Evolutionary conservation across 1,139 yeast species (phyloP).

Genomic region (Waltiozyma sp.): DNA sequence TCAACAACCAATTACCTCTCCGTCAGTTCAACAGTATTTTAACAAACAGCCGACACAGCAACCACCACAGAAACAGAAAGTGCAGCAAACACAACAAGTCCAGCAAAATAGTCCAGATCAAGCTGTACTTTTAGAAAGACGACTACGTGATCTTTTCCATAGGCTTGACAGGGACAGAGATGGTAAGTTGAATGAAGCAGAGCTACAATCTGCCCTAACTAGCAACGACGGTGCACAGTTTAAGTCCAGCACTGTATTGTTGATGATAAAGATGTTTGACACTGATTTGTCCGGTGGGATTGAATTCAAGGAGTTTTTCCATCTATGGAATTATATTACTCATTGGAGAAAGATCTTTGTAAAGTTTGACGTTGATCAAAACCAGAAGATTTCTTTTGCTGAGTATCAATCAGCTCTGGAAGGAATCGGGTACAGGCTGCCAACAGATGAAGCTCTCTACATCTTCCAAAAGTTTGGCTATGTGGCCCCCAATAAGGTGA

Average conservation of each 20-base stretch:
- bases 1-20: not conserved
- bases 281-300: slow-evolving; percentile 36
- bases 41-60: slow-evolving; percentile 4
- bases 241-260: slow-evolving; percentile 47
- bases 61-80: slow-evolving; percentile 7
- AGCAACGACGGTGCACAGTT: slow-evolving; percentile 55
- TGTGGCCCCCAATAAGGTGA: slow-evolving; percentile 26
- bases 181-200: slow-evolving; percentile 48
- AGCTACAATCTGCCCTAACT: slow-evolving; percentile 49
- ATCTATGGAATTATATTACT: slow-evolving; percentile 62
- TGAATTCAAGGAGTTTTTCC: slow-evolving; percentile 58
- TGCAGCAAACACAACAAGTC: slow-evolving; percentile 8
- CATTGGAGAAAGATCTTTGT: slow-evolving; percentile 61
- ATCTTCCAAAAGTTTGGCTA: slow-evolving; percentile 50
- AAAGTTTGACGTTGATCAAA: slow-evolving; percentile 49
- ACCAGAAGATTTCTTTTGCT: slow-evolving; percentile 54
- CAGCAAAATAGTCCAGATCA: slow-evolving; percentile 7
- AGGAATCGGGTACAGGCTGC: slow-evolving; percentile 60
- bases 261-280: slow-evolving; percentile 60
- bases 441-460: slow-evolving; percentile 50
- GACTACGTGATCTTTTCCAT: slow-evolving; percentile 43
- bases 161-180: slow-evolving; percentile 43
- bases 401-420: slow-evolving; percentile 59
- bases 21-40: not conserved
- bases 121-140: slow-evolving; percentile 32